phyloP scores from a whole-genome alignment of 2,329 filamentous ascomycete genomes.

The Colletotrichum lupini region DNA sequence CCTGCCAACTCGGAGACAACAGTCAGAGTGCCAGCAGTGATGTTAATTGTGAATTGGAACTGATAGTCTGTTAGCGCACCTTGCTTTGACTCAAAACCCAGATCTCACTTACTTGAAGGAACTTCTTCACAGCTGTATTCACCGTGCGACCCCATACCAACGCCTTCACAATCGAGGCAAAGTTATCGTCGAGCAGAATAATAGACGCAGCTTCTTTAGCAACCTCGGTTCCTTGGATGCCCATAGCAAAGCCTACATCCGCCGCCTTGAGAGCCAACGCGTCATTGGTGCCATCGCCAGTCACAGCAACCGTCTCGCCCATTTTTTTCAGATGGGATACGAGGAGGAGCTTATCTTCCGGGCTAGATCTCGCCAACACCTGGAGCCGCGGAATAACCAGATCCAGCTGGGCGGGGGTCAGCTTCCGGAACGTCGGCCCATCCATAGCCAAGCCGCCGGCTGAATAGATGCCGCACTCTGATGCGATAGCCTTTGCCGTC shows the following conservation, averaged over 20 bases:
- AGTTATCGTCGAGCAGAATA: constrained; percentile 72
- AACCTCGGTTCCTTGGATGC: constrained; percentile 69
- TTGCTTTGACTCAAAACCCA: background rate
- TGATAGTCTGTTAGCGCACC: constrained; percentile 36
- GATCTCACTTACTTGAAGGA: constrained; percentile 60
- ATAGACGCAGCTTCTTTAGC: constrained; percentile 72
- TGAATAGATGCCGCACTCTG: constrained; percentile 76
- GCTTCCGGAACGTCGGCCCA: constrained; percentile 73
- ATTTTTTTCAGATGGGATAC: constrained; percentile 70
- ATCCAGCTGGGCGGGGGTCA: constrained; percentile 69
- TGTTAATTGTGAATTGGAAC: constrained; percentile 72
- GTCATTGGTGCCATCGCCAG: constrained; percentile 73
- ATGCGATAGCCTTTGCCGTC: constrained; percentile 79
- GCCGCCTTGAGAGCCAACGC: constrained; percentile 70
- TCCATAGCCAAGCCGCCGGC: constrained; percentile 73
- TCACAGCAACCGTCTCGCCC: constrained; percentile 68
- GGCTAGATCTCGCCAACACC: constrained; percentile 73
- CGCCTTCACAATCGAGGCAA: constrained; percentile 68
- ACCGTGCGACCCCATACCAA: constrained; percentile 72
- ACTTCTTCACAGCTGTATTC: constrained; percentile 73
- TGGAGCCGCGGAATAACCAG: constrained; percentile 68
- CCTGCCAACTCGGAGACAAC: constrained; percentile 66
- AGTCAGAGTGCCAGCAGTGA: constrained; percentile 68
- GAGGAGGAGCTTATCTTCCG: constrained; percentile 74
- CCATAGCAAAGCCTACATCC: constrained; percentile 73